These are phyloP conservation scores for Sporothrix humicola DNA, from an alignment of 2,329 filamentous ascomycete genomes.

Conservation along the genomic window DNA sequence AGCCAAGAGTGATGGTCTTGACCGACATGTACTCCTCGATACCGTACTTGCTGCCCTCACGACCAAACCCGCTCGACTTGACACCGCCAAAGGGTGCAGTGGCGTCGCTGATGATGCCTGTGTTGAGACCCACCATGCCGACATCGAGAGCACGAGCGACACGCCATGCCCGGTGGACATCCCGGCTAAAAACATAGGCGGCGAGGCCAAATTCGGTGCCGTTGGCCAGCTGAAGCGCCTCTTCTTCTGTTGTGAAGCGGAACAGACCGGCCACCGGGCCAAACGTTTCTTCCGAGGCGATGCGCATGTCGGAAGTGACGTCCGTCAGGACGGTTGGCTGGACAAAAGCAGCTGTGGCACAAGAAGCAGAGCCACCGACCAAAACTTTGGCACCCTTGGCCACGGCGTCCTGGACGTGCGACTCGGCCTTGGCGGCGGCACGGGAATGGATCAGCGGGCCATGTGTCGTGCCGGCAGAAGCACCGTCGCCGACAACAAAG, in stretches of 20 bases:
- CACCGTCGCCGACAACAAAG: conserved; percentile 79
- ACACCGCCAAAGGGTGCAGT: background rate
- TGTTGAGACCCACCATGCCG: conserved; percentile 87
- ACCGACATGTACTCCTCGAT: conserved; percentile 17
- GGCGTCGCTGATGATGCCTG: conserved; percentile 59
- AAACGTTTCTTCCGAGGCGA: conserved; percentile 91
- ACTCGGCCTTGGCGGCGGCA: conserved; percentile 77
- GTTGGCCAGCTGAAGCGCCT: conserved; percentile 86
- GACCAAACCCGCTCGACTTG: conserved; percentile 13
- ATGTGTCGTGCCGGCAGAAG: conserved; percentile 72
- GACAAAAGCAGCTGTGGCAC: conserved; percentile 80
- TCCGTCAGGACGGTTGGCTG: conserved; percentile 84
- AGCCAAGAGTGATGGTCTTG: conserved; percentile 11
- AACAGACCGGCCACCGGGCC: conserved; percentile 92
- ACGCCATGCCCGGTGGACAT: conserved; percentile 64
- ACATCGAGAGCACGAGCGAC: conserved; percentile 76
- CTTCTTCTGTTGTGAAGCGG: conserved; percentile 83
- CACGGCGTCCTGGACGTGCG: conserved; percentile 79
- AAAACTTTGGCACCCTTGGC: conserved; percentile 77
- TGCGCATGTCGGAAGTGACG: conserved; percentile 83
- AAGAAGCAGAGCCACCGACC: conserved; percentile 54
- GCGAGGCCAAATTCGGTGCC: conserved; percentile 82
- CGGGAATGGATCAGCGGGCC: conserved; percentile 85
- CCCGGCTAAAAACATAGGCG: conserved; percentile 85
- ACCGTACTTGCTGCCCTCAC: conserved; percentile 6